Conservation (phyloP, 1,139 yeast genomes). For the Kodamaea plutei region DNA sequence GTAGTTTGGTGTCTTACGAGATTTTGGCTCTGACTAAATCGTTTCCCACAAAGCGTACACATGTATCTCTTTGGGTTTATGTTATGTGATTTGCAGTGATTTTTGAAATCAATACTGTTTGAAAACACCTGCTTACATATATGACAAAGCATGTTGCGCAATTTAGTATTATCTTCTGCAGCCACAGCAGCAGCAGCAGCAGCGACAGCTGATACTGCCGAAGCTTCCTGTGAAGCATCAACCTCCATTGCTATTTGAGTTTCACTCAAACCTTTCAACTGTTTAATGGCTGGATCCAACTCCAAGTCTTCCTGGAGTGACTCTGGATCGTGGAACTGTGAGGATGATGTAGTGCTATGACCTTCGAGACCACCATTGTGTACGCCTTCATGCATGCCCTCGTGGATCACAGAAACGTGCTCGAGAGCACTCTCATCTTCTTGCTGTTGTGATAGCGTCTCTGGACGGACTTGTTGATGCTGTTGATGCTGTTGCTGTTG, state of each 20-base stretch:
- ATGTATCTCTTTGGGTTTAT: constrained; percentile 11
- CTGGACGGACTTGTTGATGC: constrained; percentile 1
- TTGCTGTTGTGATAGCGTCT: background rate
- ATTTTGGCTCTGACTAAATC: constrained; percentile 13
- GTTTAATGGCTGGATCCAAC: constrained; percentile 7
- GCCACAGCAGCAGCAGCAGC: constrained; percentile 6
- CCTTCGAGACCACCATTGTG: too few species aligned
- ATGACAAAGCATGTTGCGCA: constrained; percentile 6
- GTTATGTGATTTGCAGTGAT: constrained; percentile 12
- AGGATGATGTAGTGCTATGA: too few species aligned
- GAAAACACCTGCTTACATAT: constrained; percentile 10
- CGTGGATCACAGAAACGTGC: too few species aligned
- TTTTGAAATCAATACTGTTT: constrained; percentile 10
- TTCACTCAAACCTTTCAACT: constrained; percentile 4
- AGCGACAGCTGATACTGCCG: constrained; percentile 5
- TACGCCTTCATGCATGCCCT: too few species aligned
- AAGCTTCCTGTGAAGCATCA: constrained; percentile 4
- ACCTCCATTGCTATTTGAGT: constrained; percentile 1
- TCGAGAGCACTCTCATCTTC: background rate
- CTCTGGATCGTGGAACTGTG: background rate
- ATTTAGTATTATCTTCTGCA: constrained; percentile 1
- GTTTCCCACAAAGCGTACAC: constrained; percentile 13
- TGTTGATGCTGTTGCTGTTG: constrained; percentile 1
- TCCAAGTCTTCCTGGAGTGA: constrained; percentile 2
- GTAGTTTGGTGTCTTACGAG: constrained; percentile 12